Base-by-base conservation (phyloP, 2,329 filamentous ascomycete species). In the Stromatinia cepivora region DNA sequence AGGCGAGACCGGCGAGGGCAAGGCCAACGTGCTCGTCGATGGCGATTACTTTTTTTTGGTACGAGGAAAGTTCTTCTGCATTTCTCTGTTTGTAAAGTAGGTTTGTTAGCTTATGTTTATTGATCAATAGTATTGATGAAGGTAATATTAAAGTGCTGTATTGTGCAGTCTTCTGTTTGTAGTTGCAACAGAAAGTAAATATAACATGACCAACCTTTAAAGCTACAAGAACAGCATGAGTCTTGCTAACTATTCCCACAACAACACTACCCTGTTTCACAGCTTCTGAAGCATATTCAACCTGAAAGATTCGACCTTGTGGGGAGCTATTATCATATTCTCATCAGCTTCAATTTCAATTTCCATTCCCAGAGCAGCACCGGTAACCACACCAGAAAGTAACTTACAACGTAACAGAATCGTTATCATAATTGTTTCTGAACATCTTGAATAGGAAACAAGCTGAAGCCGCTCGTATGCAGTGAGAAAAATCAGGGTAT, bases 341-440 rank as follows among this genome's bases (percentile, higher is more conserved):
- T 57, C 70, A 70, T 78, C 78, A 75, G 76, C 71, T 69, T 68
- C 61, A 67, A 57, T 45, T 46, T 15, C 64, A 22, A 66, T 34
- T 31, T 42, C 20, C 17, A 39, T 54, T 22, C 17, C 13, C 39
- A 42, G 39, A 17, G 39, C 15, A 42, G 39, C 39, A 42, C 39
- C 15, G 5, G 39, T 6, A 45, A 61, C 36, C 17, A 7, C 59
- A 20, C 50, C 17, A 20, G 62, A 54, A 45, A 56, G 36, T n/a
- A 79, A 83, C 90, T 83, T 87, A 97, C 93, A 98, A 99, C 84
- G 95, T 99, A 84, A 98, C 94, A 73, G 94, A 97, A 83, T 99
- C 95, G 89, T 99, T 99, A 85, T 99, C 95, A 87, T 99, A 99
- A 84, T 98, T 98, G 87, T 99, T 99, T 84, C 95, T 89, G 85